Evolutionary conservation across 495 filamentous ascomycete genomes (phyloP).

Genomic region (Jackrogersella minutella): DNA sequence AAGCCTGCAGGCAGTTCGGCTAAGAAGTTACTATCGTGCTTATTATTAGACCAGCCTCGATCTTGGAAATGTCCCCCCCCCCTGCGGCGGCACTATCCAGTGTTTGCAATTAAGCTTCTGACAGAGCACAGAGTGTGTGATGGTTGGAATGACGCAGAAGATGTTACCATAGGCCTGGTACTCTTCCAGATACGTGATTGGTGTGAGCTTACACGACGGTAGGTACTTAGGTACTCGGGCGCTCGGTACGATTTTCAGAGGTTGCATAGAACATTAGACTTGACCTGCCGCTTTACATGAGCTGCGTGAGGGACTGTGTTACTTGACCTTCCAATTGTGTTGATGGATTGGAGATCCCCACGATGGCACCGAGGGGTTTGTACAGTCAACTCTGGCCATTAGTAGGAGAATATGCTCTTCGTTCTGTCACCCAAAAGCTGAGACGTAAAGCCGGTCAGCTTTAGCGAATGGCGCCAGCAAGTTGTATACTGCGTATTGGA

Average conservation of each 20-base stretch:
- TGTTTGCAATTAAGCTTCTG: slow-evolving; percentile 31
- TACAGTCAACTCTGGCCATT: too few species aligned
- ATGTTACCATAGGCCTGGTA: slow-evolving; percentile 17
- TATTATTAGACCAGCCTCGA: slow-evolving; percentile 33
- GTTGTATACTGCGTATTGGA: not conserved
- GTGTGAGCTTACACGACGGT: slow-evolving; percentile 16
- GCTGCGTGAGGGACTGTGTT: slow-evolving; percentile 1
- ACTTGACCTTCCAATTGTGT: slow-evolving; percentile 20
- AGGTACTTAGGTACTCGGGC: slow-evolving; percentile 8
- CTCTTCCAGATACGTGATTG: slow-evolving; percentile 16
- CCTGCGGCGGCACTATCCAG: slow-evolving; percentile 15
- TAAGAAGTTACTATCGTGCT: slow-evolving; percentile 6
- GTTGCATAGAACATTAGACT: too few species aligned
- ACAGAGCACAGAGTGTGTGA: slow-evolving; percentile 20
- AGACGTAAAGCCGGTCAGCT: not conserved
- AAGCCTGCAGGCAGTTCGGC: slow-evolving; percentile 1
- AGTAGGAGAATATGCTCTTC: slow-evolving; percentile 5
- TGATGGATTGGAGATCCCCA: slow-evolving; percentile 4
- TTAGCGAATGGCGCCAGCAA: not conserved
- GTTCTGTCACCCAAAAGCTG: not conserved
- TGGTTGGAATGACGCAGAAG: slow-evolving; percentile 8
- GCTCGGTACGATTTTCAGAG: too few species aligned
- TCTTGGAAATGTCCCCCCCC: not conserved
- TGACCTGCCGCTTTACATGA: too few species aligned
- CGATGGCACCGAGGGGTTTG: slow-evolving; percentile 11